phyloP scores from a whole-genome alignment of 1,284 basidiomycete species.

The Fereydounia khargensis region DNA sequence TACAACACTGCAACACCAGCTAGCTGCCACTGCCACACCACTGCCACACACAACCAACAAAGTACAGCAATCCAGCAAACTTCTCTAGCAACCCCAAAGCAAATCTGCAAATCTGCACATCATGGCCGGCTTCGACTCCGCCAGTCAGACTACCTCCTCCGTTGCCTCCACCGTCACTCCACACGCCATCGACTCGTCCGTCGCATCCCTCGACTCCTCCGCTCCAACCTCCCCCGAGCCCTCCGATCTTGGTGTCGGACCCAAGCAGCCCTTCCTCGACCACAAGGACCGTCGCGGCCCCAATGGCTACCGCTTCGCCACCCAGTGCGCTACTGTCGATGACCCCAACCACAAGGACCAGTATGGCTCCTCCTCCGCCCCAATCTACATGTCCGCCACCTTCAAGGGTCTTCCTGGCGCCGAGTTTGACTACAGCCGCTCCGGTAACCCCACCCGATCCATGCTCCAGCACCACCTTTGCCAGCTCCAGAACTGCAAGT shows the following conservation, averaged over 20 bases:
- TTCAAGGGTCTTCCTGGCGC: constrained; percentile 91
- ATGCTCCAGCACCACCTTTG: constrained; percentile 56
- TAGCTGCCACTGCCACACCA: no score
- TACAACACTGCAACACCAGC: no score
- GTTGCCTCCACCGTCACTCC: constrained; percentile 31
- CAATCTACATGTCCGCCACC: constrained; percentile 96
- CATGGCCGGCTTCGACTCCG: constrained; percentile 15
- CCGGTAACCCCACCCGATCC: constrained; percentile 87
- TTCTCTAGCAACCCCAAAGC: no score
- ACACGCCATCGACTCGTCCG: constrained; percentile 20
- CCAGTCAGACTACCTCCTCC: constrained; percentile 22
- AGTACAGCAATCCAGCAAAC: no score
- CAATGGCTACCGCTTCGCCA: constrained; percentile 64
- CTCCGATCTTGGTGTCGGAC: constrained; percentile 18
- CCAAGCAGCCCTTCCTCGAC: constrained; percentile 22
- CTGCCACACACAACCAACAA: not conserved
- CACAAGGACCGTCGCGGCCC: constrained; percentile 38
- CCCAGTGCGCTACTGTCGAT: constrained; percentile 88
- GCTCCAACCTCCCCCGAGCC: constrained; percentile 32
- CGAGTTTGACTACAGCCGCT: constrained; percentile 86
- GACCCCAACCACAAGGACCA: constrained; percentile 83
- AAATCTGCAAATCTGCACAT: no score
- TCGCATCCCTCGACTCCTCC: constrained; percentile 35
- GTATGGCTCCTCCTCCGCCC: constrained; percentile 87
- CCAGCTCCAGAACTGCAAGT: constrained; percentile 60